These are phyloP conservation scores for Chlorella sp. DNA, from an alignment of 139 green algal species.

Conservation along the genomic window DNA sequence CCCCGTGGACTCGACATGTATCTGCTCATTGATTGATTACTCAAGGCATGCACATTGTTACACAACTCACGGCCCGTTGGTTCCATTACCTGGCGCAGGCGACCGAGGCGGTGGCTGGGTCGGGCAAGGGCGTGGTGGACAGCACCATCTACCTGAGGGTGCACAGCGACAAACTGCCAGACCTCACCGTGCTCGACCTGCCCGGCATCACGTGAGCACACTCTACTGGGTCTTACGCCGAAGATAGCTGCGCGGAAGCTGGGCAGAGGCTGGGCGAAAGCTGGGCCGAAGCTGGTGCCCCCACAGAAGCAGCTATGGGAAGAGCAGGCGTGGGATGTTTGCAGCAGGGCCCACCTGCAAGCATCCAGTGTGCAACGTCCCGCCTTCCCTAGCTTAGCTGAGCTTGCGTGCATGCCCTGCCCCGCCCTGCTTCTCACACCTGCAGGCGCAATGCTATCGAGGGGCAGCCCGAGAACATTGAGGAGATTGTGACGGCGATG, in stretches of 20 bases:
- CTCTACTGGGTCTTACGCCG: background rate
- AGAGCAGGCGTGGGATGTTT: background rate
- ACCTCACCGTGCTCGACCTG: background rate
- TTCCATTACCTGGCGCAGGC: background rate
- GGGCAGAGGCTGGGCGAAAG: too few relatives aligned
- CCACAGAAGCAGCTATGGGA: background rate
- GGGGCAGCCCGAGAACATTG: background rate
- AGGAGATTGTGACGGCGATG: background rate
- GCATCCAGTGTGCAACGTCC: background rate
- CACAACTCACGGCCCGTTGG: background rate
- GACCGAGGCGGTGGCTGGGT: background rate
- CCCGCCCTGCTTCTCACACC: background rate
- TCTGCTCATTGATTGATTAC: too few relatives aligned
- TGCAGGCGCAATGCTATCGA: background rate
- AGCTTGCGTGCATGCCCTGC: background rate
- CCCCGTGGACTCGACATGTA: too few relatives aligned
- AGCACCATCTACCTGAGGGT: constrained; percentile 3
- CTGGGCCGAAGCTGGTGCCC: background rate
- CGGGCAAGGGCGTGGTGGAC: background rate
- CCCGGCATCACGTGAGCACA: background rate
- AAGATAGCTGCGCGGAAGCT: background rate
- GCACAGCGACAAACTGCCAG: background rate
- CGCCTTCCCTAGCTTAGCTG: too few relatives aligned
- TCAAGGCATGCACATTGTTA: too few relatives aligned
- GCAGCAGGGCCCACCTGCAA: background rate